Base-by-base conservation (phyloP, 208 protist species). In the Herpetomonas samuelpessoai region DNA sequence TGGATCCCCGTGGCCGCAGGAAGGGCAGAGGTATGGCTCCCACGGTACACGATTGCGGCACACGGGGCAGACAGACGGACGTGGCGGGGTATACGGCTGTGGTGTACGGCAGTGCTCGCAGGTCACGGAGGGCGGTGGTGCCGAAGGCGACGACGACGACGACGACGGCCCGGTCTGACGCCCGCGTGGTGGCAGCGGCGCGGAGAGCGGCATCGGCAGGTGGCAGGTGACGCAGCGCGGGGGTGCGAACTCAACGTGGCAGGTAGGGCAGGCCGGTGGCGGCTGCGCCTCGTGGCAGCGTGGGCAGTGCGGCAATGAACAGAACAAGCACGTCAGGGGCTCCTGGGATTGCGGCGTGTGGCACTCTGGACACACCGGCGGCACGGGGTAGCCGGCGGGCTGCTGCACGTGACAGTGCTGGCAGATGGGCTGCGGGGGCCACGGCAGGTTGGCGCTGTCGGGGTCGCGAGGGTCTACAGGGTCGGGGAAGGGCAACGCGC, bases 271-370 rank as follows among this genome's bases (percentile, higher is more conserved):
- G 35, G 35, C 35, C 9, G 35, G 35, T 6, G 9, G 9, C 9
- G 46, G 46, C 46, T 51, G 46, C 10, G 7, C 46, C 46, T n/a
- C 22, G 18, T 51, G 46, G 24, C 46, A 51, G 46, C 22, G 24
- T n/a, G 46, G 46, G 24, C 46, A 51, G 46, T 10, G 6, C 10
- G 24, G 46, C 19, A n/a, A n/a, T n/a, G 14, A 6, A 14, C 38
- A 41, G 56, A 18, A 61, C 25, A 19, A 44, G 56, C 1, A 61
- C 35, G 41, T 70, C 56, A 41, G 35, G 9, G 35, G 35, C 35
- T 6, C 35, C 35, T 41, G 35, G 9, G 35, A 41, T 14, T 41
- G 35, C 35, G 35, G 35, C 9, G 35, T 14, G 14, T 14, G 35
- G 14, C 35, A 41, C 35, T 41, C 9, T 6, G 35, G 35, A 14